phyloP scores from a whole-genome alignment of 2,329 filamentous ascomycete genomes.

The Venturia oleaginea region DNA sequence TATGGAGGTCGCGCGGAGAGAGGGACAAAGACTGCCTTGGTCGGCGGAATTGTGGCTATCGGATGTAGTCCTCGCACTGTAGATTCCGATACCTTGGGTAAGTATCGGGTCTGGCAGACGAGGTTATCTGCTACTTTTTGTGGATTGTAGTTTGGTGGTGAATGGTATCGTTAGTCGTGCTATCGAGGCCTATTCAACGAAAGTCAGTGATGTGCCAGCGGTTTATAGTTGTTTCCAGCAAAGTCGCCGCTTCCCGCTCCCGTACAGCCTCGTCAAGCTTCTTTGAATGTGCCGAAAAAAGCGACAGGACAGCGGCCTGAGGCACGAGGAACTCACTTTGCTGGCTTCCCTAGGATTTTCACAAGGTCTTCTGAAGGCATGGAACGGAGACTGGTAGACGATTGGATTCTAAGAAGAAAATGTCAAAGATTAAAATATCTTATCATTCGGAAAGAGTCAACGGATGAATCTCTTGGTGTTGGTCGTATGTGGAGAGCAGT shows the following conservation, averaged over 20 bases:
- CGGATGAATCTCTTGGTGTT: not conserved
- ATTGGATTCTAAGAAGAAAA: not conserved
- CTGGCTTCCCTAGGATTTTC: conserved; percentile 79
- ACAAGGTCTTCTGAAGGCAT: conserved; percentile 81
- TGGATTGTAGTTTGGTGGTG: conserved; percentile 21
- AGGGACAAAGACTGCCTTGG: conserved; percentile 71
- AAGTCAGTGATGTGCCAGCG: not conserved
- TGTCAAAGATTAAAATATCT: not conserved
- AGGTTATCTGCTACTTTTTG: conserved; percentile 50
- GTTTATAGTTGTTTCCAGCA: not conserved
- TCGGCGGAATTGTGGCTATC: conserved; percentile 79
- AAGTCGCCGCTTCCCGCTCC: too few relatives aligned
- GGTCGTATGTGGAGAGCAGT: not conserved
- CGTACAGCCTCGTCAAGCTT: too few relatives aligned
- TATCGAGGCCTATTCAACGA: conserved; percentile 51
- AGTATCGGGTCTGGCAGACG: conserved; percentile 82
- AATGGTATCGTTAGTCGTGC: conserved; percentile 40
- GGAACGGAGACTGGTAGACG: conserved; percentile 33
- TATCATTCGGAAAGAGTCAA: conserved; percentile 6
- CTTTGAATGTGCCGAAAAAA: too few relatives aligned
- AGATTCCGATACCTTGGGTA: conserved; percentile 73
- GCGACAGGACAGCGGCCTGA: not conserved
- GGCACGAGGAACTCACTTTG: conserved; percentile 56
- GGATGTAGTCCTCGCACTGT: conserved; percentile 50
- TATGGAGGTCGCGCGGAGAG: conserved; percentile 86